phyloP scores from a whole-genome alignment of 805 yeast species.

The Ogataea philodendri region DNA sequence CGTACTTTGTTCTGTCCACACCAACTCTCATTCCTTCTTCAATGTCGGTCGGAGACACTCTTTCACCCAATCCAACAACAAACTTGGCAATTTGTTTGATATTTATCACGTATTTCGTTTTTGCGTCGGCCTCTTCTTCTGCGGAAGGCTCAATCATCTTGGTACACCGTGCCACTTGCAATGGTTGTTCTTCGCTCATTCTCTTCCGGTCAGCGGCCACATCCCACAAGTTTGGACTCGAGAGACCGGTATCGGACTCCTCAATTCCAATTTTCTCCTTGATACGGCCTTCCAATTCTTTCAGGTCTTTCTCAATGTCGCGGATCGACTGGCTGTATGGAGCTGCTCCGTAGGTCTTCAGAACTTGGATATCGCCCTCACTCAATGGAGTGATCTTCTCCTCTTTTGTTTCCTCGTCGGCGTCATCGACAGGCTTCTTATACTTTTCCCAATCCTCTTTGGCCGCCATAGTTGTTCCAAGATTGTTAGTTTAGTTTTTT shows the following conservation, averaged over 20 bases:
- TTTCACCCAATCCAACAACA: conserved; percentile 93
- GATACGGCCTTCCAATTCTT: conserved; percentile 78
- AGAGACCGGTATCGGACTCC: conserved; percentile 96
- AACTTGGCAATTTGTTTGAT: conserved; percentile 98
- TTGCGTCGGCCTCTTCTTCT: conserved; percentile 58
- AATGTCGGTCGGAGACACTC: conserved; percentile 97
- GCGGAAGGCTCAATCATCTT: conserved; percentile 75
- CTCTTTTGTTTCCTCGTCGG: conserved; percentile 52
- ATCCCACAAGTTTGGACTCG: conserved; percentile 97
- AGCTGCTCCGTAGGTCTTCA: conserved; percentile 96
- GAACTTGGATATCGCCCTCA: conserved; percentile 96
- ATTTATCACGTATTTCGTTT: conserved; percentile 90
- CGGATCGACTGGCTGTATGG: conserved; percentile 86
- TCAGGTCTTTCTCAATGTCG: conserved; percentile 81
- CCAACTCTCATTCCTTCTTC: conserved; percentile 99
- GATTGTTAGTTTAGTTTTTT: conserved; percentile 11
- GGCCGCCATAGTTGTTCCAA: conserved; percentile 67
- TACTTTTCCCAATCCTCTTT: conserved; percentile 99
- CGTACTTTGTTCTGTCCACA: conserved; percentile 95
- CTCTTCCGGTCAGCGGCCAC: conserved; percentile 93
- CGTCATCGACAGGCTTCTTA: conserved; percentile 75
- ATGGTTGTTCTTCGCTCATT: conserved; percentile 89
- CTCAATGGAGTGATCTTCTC: conserved; percentile 81
- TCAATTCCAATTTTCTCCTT: conserved; percentile 92
- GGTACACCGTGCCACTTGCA: conserved; percentile 98